Evolutionary conservation across 345 rosid genomes (phyloP), one percentile per base, ranked within the genome.

Genomic region (Rubroshorea leprosula): DNA sequence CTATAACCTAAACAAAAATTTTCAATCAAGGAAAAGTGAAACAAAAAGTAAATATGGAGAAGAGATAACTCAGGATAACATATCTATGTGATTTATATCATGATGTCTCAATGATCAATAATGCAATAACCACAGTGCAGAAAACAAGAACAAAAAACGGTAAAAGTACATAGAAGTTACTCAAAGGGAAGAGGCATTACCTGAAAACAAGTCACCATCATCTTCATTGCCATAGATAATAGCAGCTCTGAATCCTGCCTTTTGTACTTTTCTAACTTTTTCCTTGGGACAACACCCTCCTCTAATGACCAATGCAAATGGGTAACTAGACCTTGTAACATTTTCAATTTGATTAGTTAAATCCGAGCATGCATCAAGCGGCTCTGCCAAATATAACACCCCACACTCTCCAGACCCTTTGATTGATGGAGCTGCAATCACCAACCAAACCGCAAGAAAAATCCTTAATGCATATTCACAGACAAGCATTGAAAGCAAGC

Each of bases 241-340:
- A 20, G 86, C 97, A 46, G 92, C 90, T 70, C 74, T 73, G 55
- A 82, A 93, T 16, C 97, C 90, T 13, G 97, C 96, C 71, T 62
- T 76, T 48, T 93, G 99, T 0, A 83, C 99, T 51, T 70, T 79
- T 68, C 96, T 80, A 31, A 87, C 90, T 85, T 93, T 93, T 2
- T 90, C 89, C 50, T 93, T 95, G 26, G 89, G 89, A 72, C 86
- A 76, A 58, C 99, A 93, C 1, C 82, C 85, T 62, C 95, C 99
- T 78, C 99, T 82, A 47, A 82, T 54, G 45, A 87, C 76, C 73
- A 93, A 67, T 55, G 77, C 87, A 51, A 85, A 90, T 13, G 76
- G 69, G 3, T 85, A 79, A 64, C 75, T 70, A 49, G 22, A 24
- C 51, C 79, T 81, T 3, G 68, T 63, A 73, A 57, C 54, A 0